Percentiles rank a stretch among this genome's conserved stretches.
Conservation (phyloP, 108 stramenopile genomes). For the Parmales sp. region DNA sequence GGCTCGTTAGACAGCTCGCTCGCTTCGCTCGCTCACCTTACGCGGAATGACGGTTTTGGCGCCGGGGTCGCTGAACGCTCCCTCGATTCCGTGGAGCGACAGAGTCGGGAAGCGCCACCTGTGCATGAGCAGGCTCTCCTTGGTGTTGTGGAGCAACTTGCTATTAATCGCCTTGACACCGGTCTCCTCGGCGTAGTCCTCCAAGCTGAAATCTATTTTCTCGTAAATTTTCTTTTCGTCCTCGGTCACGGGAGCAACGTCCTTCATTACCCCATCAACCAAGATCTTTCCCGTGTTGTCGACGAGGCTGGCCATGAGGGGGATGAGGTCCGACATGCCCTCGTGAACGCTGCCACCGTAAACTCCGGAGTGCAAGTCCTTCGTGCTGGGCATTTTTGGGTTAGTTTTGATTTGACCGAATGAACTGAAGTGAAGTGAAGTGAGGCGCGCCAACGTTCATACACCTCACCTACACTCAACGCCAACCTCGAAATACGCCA, state of each 20-base stretch:
- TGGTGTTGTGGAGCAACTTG: constrained; percentile 48
- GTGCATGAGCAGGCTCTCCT: constrained; percentile 57
- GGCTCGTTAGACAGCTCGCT: background rate
- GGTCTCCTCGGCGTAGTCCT: background rate
- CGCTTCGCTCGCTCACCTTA: constrained; percentile 24
- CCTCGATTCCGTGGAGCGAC: constrained; percentile 73
- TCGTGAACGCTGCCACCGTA: constrained; percentile 69
- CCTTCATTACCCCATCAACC: constrained; percentile 63
- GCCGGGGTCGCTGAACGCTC: constrained; percentile 62
- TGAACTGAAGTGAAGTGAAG: no score
- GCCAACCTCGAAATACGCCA: constrained; percentile 58
- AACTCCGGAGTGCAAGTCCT: constrained; percentile 70
- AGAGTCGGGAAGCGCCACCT: constrained; percentile 73
- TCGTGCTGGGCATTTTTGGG: no score
- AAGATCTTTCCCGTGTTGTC: constrained; percentile 56
- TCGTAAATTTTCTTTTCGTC: constrained; percentile 60
- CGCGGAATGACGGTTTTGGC: constrained; percentile 63
- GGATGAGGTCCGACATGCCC: constrained; percentile 64
- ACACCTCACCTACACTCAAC: no score
- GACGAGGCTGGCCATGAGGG: constrained; percentile 55
- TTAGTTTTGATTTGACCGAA: no score
- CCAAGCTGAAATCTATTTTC: constrained; percentile 21
- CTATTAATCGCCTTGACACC: no score
- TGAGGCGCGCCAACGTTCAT: no score
- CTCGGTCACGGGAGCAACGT: constrained; percentile 51